A percentile compares a stretch with the other conserved stretches of the same genome.
Conservation (phyloP, 1,139 yeast species). For the Kodamaea sp. region DNA sequence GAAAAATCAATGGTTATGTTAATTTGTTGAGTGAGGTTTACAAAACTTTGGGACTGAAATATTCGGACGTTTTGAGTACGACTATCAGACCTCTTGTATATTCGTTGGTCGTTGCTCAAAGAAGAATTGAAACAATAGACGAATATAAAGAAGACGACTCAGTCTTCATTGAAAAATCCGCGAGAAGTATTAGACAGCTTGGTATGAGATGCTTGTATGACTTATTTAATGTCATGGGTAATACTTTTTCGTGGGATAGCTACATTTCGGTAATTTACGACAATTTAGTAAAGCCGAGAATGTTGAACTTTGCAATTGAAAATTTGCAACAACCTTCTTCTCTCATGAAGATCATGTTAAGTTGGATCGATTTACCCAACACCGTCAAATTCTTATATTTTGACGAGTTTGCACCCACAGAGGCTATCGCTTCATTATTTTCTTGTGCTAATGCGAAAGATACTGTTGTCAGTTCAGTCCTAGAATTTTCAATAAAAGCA, state of each 20-base stretch:
- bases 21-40: constrained; percentile 67
- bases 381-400: constrained; percentile 55
- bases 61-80: constrained; percentile 48
- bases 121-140: constrained; percentile 31
- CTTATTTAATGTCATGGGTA: constrained; percentile 51
- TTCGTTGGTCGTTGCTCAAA: constrained; percentile 58
- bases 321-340: constrained; percentile 85
- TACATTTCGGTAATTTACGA: constrained; percentile 55
- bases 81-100: constrained; percentile 64
- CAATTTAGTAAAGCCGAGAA: constrained; percentile 63
- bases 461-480: constrained; percentile 55
- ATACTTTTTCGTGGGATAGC: constrained; percentile 55
- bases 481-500: constrained; percentile 56
- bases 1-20: constrained; percentile 70
- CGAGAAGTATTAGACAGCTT: constrained; percentile 57
- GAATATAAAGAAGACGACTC: constrained; percentile 22
- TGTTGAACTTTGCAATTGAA: constrained; percentile 67
- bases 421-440: constrained; percentile 57
- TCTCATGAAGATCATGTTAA: constrained; percentile 63
- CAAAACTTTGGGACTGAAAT: constrained; percentile 61
- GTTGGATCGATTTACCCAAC: constrained; percentile 57
- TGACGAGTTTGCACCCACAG: constrained; percentile 57
- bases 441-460: constrained; percentile 63
- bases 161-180: constrained; percentile 40
- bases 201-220: constrained; percentile 60